Percentiles rank a stretch among this genome's conserved stretches.
Conservation (phyloP, 2,329 filamentous ascomycete species). For the Alternaria sp. region DNA sequence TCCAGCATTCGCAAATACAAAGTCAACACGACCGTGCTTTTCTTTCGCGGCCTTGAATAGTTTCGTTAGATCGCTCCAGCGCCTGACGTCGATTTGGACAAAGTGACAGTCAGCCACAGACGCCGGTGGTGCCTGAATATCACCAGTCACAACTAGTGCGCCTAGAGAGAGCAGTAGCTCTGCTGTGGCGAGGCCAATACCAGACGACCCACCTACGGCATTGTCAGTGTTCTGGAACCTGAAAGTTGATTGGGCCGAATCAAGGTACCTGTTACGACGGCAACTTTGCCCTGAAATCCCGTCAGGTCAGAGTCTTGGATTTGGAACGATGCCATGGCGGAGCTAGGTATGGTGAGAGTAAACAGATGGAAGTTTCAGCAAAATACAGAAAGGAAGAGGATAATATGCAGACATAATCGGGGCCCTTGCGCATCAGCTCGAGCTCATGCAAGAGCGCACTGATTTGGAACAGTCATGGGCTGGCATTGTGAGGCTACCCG, state of each 20-base stretch:
- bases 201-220: conserved; percentile 59
- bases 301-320: conserved; percentile 27
- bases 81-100: conserved; percentile 52
- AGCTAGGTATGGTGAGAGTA: not conserved
- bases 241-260: not conserved
- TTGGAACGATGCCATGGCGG: conserved; percentile 27
- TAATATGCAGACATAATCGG: conserved; percentile 6
- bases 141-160: conserved; percentile 62
- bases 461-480: not conserved
- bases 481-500: not conserved
- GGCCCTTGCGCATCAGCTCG: not conserved
- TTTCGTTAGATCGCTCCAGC: conserved; percentile 57
- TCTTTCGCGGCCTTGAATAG: conserved; percentile 60
- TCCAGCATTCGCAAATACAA: conserved; percentile 63
- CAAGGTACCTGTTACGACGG: conserved; percentile 25
- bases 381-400: not conserved
- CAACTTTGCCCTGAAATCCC: conserved; percentile 27
- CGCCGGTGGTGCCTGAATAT: conserved; percentile 53
- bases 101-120: conserved; percentile 29
- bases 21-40: conserved; percentile 52
- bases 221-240: not conserved
- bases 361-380: not conserved
- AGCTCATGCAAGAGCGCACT: not conserved
- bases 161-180: conserved; percentile 59
- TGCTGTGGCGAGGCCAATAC: conserved; percentile 64